phyloP scores from a whole-genome alignment of 768 basidiomycete genomes.

The Russula griseocarnosa region DNA sequence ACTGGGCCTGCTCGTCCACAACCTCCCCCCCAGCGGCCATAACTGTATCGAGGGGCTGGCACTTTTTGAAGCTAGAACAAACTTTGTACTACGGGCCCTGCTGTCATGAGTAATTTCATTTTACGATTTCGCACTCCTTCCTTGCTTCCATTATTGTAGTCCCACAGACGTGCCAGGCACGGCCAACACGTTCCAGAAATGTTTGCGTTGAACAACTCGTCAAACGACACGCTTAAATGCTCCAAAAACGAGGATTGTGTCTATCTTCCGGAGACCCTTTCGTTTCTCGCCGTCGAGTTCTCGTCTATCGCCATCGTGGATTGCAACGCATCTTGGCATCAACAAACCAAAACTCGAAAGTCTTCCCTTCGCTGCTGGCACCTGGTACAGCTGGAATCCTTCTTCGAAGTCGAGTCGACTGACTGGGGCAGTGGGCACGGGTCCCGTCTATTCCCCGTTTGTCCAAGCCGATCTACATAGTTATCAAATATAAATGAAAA shows the following conservation, averaged over 20 bases:
- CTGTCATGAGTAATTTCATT: neutral
- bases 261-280: neutral
- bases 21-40: neutral
- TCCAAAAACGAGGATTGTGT: neutral
- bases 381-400: neutral
- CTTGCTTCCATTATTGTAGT: conserved; percentile 3
- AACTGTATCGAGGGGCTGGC: neutral
- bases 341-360: neutral
- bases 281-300: neutral
- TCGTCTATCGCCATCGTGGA: neutral
- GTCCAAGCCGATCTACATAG: conserved; percentile 3
- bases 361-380: neutral
- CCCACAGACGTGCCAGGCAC: conserved; percentile 12
- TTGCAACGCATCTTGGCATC: neutral
- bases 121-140: neutral
- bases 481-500: neutral
- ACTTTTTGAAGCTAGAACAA: conserved; percentile 7
- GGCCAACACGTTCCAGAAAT: conserved; percentile 4
- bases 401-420: neutral
- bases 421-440: neutral
- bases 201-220: neutral
- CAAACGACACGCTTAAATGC: conserved; percentile 7
- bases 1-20: neutral
- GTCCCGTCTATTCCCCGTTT: conserved; percentile 11
- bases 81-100: neutral